Percentiles rank a stretch among this genome's conserved stretches.
Conservation (phyloP, 164 flowering plant species). For the Vitis amurensis region DNA sequence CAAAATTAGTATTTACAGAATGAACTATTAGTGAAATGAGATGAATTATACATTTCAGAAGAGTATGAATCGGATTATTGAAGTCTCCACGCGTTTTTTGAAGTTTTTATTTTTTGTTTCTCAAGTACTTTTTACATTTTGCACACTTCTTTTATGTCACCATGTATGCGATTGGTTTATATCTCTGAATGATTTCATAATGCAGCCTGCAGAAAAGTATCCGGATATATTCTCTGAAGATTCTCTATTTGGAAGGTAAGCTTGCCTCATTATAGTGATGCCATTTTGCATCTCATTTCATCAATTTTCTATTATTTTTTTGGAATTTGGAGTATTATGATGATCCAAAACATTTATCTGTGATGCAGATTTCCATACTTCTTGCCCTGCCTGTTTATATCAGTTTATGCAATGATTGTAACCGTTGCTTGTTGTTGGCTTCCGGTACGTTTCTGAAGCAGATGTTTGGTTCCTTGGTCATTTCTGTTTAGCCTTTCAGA, state of each 20-base stretch:
- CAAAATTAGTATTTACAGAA: too few species aligned
- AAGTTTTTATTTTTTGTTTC: too few species aligned
- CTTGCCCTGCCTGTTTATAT: slow-evolving; percentile 44
- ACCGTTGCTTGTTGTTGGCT: slow-evolving; percentile 31
- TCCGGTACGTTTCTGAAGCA: slow-evolving; percentile 28
- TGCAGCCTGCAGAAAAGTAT: slow-evolving; percentile 47
- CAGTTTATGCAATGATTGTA: slow-evolving; percentile 29
- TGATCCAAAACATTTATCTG: not conserved
- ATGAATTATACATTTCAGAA: too few species aligned
- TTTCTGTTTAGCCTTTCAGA: too few species aligned
- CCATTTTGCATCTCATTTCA: not conserved
- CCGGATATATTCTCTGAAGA: slow-evolving; percentile 35
- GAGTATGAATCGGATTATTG: too few species aligned
- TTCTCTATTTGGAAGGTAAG: slow-evolving; percentile 41
- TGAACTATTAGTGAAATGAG: too few species aligned
- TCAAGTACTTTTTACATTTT: too few species aligned
- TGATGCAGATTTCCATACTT: slow-evolving; percentile 50
- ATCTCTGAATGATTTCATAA: not conserved
- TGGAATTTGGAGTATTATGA: too few species aligned
- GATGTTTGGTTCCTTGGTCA: not conserved
- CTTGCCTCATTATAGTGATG: not conserved
- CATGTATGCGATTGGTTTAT: not conserved
- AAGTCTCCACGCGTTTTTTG: too few species aligned
- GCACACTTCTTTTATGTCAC: too few species aligned
- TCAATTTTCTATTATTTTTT: not conserved